These are phyloP conservation scores for Trichoderma sp. DNA, from an alignment of 2,329 filamentous ascomycete species.

Conservation along the genomic window DNA sequence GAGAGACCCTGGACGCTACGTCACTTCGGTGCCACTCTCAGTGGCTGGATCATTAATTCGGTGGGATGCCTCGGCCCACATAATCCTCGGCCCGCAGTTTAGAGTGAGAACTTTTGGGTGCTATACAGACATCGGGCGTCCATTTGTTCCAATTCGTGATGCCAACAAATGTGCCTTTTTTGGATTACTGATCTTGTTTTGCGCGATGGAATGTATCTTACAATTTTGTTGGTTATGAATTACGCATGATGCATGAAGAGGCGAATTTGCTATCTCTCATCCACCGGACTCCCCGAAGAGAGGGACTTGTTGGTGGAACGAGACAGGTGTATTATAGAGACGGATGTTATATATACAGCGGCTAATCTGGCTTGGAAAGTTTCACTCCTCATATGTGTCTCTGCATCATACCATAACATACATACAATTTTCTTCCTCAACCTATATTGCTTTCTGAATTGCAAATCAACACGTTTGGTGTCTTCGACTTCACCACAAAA, in stretches of 20 bases:
- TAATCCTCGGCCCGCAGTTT: not conserved
- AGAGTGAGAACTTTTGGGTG: not conserved
- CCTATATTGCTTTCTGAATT: not conserved
- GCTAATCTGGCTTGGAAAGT: not conserved
- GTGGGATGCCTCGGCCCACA: not conserved
- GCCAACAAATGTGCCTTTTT: not conserved
- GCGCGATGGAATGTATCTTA: not conserved
- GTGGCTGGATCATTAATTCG: not conserved
- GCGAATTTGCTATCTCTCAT: not conserved
- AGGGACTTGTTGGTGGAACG: not conserved
- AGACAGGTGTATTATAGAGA: not conserved
- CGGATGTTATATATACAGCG: not conserved
- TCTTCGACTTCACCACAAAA: not conserved
- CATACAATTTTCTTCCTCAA: not conserved
- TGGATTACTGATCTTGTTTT: not conserved
- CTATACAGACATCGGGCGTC: not conserved
- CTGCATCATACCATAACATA: not conserved
- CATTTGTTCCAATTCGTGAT: not conserved
- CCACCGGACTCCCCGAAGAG: not conserved
- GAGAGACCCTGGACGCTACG: not conserved
- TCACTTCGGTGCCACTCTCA: not conserved
- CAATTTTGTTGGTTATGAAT: not conserved
- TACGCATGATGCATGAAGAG: not conserved
- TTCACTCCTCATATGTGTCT: not conserved
- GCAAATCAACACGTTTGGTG: not conserved